These are phyloP conservation scores for Nemania sp. DNA, from an alignment of 2,329 filamentous ascomycete genomes.

Conservation along the genomic window DNA sequence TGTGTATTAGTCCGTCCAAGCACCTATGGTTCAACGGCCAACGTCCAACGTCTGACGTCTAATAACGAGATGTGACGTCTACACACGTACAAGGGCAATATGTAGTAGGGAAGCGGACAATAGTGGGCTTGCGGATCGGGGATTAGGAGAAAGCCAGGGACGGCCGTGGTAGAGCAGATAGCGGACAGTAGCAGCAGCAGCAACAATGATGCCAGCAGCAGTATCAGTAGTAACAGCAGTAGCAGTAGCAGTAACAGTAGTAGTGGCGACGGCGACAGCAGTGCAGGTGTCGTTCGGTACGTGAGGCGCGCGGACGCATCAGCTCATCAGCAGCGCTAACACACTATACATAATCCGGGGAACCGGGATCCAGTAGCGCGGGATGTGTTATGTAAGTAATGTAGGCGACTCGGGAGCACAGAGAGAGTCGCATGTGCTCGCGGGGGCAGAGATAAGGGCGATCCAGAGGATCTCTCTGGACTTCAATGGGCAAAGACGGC, in stretches of 20 bases:
- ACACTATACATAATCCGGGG: slow-evolving; percentile 48
- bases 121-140: slow-evolving; percentile 18
- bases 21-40: no score
- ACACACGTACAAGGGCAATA: not conserved
- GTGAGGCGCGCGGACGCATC: slow-evolving; percentile 41
- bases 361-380: slow-evolving; percentile 47
- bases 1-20: not conserved
- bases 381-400: slow-evolving; percentile 41
- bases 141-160: slow-evolving; percentile 2
- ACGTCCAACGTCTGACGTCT: not conserved
- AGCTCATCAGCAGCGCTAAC: slow-evolving; percentile 47
- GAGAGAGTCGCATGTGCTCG: slow-evolving; percentile 25
- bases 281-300: slow-evolving; percentile 10
- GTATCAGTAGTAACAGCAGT: not conserved
- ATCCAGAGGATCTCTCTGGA: slow-evolving; percentile 43
- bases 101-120: slow-evolving; percentile 1
- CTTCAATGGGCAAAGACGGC: slow-evolving; percentile 39
- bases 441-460: slow-evolving; percentile 41
- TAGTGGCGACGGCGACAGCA: not conserved
- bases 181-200: not conserved
- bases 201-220: not conserved
- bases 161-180: not conserved
- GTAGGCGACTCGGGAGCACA: slow-evolving; percentile 29
- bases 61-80: slow-evolving; percentile 12
- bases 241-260: not conserved